Base-by-base conservation (phyloP, 345 rosid species). In the Kernera saxatilis region DNA sequence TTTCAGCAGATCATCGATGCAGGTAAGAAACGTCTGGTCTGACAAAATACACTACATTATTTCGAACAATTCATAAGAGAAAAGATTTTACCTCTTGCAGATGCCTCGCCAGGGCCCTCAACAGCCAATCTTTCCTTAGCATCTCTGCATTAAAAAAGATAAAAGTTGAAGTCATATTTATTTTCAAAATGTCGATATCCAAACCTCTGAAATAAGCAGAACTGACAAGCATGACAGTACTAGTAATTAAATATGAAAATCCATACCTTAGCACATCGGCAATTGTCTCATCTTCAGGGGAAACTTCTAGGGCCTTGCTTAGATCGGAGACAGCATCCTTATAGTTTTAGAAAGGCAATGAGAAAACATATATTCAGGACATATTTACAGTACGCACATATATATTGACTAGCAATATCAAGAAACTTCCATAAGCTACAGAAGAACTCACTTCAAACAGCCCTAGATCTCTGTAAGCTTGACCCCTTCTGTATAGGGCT, bases 401-500 rank as follows among this genome's bases (percentile, higher is more conserved):
- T 33, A 69, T 52, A 62, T 54, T 27, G 22, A 36, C 37, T 55
- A 63, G 29, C n/a, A 63, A 48, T 27, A 45, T 19, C 59, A 52
- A 26, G 32, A 54, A 54, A 55, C 36, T 36, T 75, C 49, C 66
- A 62, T 37, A 77, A 74, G 45, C 15, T 66, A 54, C 29, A 48
- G 43, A 73, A 69, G 61, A 80, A 85, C 99, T 84, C 77, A 92
- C 99, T 76, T 84, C 87, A 68, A 89, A 56, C 50, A 39, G 84
- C 40, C 91, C 92, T 5, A 92, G 29, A 80, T 88, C 91, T 82
- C 81, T 90, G 76, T 87, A 87, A 29, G 99, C 98, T 82, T 88
- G 97, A 77, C 99, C 99, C 75, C 98, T 92, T 50, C 99, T 83
- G 79, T 95, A 92, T 30, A 92, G 91, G 69, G 97, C 99, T 82